Percentiles rank a stretch among this genome's conserved stretches.
These are phyloP conservation scores for Pseudocercospora ulei DNA, from an alignment of 2,329 filamentous ascomycete species.

Conservation along the genomic window DNA sequence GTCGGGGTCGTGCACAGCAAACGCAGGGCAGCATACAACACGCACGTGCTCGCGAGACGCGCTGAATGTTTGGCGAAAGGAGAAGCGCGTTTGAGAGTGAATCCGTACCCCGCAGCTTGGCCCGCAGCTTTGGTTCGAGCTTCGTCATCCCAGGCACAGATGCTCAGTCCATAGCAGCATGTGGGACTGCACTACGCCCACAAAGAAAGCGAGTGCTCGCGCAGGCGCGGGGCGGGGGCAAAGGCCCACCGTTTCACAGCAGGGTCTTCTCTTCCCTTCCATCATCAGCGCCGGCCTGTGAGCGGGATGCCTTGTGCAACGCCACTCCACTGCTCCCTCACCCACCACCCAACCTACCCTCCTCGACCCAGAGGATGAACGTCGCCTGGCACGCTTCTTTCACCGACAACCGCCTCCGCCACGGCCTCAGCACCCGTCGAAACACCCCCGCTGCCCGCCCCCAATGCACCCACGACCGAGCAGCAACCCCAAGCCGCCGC, in stretches of 20 bases:
- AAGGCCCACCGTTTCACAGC: no score
- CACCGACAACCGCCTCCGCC: conserved; percentile 31
- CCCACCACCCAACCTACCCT: background rate
- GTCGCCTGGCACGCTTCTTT: conserved; percentile 29
- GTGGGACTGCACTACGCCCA: no score
- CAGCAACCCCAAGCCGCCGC: conserved; percentile 31
- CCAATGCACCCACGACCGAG: conserved; percentile 25
- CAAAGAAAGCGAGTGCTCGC: no score
- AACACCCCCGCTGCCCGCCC: conserved; percentile 25
- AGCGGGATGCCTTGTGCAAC: conserved; percentile 9
- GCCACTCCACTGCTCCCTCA: conserved; percentile 2
- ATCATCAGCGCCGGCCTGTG: conserved; percentile 3
- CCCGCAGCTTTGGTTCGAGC: no score
- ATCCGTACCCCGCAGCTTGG: no score
- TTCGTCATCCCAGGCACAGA: no score
- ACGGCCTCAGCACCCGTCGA: conserved; percentile 34
- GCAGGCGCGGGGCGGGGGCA: no score
- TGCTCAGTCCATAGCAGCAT: no score
- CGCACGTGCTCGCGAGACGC: background rate
- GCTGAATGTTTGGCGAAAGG: conserved; percentile 3
- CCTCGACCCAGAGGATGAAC: conserved; percentile 28
- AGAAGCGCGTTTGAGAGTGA: conserved; percentile 4
- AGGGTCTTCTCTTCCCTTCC: no score
- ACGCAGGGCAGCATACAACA: background rate
- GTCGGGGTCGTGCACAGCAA: background rate